phyloP scores from a whole-genome alignment of 257 asterid species.

The Fraxinus quadrangulata region DNA sequence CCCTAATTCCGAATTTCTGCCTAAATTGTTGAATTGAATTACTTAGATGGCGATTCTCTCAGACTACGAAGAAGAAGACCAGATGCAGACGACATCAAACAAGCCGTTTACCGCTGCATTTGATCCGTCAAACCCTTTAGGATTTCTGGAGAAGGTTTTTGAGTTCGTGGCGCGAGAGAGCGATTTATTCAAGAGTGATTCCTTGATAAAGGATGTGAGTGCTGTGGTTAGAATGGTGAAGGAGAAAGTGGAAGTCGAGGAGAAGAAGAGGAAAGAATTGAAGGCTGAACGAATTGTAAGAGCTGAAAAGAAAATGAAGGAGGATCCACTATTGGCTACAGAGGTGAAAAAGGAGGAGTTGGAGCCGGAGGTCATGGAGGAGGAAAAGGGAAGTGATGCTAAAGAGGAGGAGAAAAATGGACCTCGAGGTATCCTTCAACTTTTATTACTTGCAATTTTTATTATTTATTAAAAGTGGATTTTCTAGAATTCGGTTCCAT shows the following conservation, averaged over 20 bases:
- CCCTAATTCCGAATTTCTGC: neutral
- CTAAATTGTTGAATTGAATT: neutral
- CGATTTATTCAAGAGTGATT: slow-evolving; percentile 77
- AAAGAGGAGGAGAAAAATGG: slow-evolving; percentile 47
- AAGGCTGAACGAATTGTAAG: slow-evolving; percentile 19
- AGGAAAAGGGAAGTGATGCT: neutral
- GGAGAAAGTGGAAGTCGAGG: slow-evolving; percentile 43
- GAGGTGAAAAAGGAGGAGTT: slow-evolving; percentile 11
- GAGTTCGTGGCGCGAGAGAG: slow-evolving; percentile 70
- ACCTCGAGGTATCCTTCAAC: slow-evolving; percentile 41
- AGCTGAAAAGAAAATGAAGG: slow-evolving; percentile 21
- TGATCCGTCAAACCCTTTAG: slow-evolving; percentile 67
- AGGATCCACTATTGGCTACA: slow-evolving; percentile 8
- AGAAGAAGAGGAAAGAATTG: slow-evolving; percentile 36
- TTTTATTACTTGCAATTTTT: neutral
- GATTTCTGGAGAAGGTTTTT: slow-evolving; percentile 61
- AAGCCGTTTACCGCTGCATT: slow-evolving; percentile 57
- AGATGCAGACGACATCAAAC: slow-evolving; percentile 19
- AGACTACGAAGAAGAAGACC: slow-evolving; percentile 58
- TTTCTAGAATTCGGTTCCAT: too few species aligned
- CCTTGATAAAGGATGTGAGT: slow-evolving; percentile 55
- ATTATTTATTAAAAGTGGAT: neutral
- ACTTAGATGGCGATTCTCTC: slow-evolving; percentile 68
- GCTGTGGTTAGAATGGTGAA: slow-evolving; percentile 71
- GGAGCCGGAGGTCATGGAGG: slow-evolving; percentile 16